A percentile compares a stretch with the other conserved stretches of the same genome.
These are phyloP conservation scores for Musa acuminata DNA, from an alignment of 176 grass and related monocot genomes.

Conservation along the genomic window DNA sequence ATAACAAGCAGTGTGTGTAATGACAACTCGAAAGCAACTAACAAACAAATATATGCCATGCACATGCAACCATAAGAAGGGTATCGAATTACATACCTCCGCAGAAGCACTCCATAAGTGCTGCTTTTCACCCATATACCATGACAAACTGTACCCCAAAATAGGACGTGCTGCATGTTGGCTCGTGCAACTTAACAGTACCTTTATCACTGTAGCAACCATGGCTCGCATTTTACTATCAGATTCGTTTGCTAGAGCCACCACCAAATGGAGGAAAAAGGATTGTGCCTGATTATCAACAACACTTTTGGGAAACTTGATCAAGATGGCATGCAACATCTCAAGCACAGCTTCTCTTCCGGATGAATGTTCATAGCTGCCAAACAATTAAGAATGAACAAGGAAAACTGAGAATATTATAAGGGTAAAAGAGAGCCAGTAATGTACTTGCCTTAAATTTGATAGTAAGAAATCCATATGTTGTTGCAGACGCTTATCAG, in stretches of 20 bases:
- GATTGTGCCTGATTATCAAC: conserved; percentile 75
- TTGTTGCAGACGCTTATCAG: conserved; percentile 75
- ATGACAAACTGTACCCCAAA: conserved; percentile 54
- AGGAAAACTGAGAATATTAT: conserved; percentile 1
- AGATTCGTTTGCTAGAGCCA: conserved; percentile 67
- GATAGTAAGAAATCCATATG: conserved; percentile 90
- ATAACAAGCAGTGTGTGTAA: not conserved
- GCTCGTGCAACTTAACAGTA: conserved; percentile 45
- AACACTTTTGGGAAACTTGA: conserved; percentile 82
- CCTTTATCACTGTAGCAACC: conserved; percentile 56
- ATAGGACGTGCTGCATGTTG: conserved; percentile 49
- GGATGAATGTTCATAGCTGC: conserved; percentile 79
- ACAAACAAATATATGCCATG: not conserved
- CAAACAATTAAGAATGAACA: conserved; percentile 15
- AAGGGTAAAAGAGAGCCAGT: not conserved
- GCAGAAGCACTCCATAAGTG: conserved; percentile 78
- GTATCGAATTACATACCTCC: conserved; percentile 32
- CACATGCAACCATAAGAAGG: not conserved
- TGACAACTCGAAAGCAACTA: not conserved
- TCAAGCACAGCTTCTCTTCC: conserved; percentile 91
- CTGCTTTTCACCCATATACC: conserved; percentile 64
- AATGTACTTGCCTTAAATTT: conserved; percentile 62
- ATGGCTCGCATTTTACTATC: conserved; percentile 55
- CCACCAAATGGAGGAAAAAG: conserved; percentile 78
- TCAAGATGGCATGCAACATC: conserved; percentile 80